A percentile compares a stretch with the other conserved stretches of the same genome.
These are phyloP conservation scores for Senecio squalidus DNA, from an alignment of 140 eudicot species.

Conservation along the genomic window DNA sequence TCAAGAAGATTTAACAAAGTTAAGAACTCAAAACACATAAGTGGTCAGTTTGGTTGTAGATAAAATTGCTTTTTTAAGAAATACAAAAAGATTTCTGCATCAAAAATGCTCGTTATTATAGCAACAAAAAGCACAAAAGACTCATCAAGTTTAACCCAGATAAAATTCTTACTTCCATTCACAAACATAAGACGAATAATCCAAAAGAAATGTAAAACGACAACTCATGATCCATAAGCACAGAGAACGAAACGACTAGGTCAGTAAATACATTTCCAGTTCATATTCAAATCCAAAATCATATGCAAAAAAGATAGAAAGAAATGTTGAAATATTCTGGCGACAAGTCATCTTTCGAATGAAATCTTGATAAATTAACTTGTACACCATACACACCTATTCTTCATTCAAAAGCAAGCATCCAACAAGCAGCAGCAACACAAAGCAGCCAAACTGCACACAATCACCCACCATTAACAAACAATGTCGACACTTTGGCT, in stretches of 20 bases:
- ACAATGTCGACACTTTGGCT: slow-evolving; percentile 18
- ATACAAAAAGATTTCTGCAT: too few species aligned
- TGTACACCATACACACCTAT: slow-evolving; percentile 18
- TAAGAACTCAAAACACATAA: too few species aligned
- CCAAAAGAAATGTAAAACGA: slow-evolving; percentile 1
- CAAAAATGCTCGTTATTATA: too few species aligned
- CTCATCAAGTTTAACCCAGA: too few species aligned
- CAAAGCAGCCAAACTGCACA: slow-evolving; percentile 68
- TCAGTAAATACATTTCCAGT: slow-evolving; percentile 7
- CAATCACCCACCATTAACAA: slow-evolving; percentile 14
- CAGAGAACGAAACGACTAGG: slow-evolving; percentile 12
- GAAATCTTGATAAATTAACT: slow-evolving; percentile 16
- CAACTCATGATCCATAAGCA: slow-evolving; percentile 11
- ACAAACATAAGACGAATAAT: slow-evolving; percentile 2
- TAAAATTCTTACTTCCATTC: neutral
- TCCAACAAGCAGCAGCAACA: slow-evolving; percentile 72
- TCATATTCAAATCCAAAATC: slow-evolving; percentile 16
- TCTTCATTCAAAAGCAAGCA: slow-evolving; percentile 46
- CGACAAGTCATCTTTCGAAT: slow-evolving; percentile 6
- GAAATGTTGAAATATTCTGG: slow-evolving; percentile 21
- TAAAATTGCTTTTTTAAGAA: too few species aligned
- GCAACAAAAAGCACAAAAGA: too few species aligned
- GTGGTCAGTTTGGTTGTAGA: too few species aligned
- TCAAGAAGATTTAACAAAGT: too few species aligned
- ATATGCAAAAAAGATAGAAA: slow-evolving; percentile 26